phyloP scores from a whole-genome alignment of 352 stramenopile genomes.

The Proteromonas lacertae region DNA sequence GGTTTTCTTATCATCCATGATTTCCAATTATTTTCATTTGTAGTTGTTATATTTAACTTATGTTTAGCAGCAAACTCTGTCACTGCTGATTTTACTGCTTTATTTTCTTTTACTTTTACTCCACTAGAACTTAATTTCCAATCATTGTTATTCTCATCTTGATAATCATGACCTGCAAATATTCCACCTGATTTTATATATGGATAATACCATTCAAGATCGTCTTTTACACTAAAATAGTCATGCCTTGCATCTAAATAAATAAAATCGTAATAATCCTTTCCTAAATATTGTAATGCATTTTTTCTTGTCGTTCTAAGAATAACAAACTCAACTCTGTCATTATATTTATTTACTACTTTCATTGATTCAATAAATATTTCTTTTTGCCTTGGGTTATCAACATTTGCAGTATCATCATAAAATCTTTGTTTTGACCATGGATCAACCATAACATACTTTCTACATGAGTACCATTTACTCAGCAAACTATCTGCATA shows the following conservation, averaged over 20 bases:
- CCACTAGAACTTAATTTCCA: not conserved
- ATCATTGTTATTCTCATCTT: not conserved
- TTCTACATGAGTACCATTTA: not conserved
- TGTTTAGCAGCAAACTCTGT: constrained; percentile 5
- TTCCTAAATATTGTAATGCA: no score
- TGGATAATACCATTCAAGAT: constrained; percentile 11
- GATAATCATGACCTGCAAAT: no score
- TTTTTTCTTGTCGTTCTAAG: no score
- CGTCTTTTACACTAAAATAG: constrained; percentile 8
- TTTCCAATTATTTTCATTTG: not conserved
- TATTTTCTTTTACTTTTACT: not conserved
- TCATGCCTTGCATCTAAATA: constrained; percentile 18
- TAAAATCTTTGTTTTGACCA: constrained; percentile 5
- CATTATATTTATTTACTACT: not conserved
- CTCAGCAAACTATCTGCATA: not conserved
- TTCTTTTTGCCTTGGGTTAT: not conserved
- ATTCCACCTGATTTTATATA: constrained; percentile 13
- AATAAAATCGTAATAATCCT: constrained; percentile 13
- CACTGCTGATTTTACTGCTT: constrained; percentile 7
- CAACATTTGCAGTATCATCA: constrained; percentile 1
- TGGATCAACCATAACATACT: constrained; percentile 3
- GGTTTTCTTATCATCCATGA: not conserved
- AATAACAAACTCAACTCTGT: not conserved
- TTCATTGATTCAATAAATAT: not conserved
- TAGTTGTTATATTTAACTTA: constrained; percentile 4